A percentile compares a stretch with the other conserved stretches of the same genome.
Conservation (phyloP, 2,329 filamentous ascomycete genomes). For the Pseudovirgaria hyperparasitica region DNA sequence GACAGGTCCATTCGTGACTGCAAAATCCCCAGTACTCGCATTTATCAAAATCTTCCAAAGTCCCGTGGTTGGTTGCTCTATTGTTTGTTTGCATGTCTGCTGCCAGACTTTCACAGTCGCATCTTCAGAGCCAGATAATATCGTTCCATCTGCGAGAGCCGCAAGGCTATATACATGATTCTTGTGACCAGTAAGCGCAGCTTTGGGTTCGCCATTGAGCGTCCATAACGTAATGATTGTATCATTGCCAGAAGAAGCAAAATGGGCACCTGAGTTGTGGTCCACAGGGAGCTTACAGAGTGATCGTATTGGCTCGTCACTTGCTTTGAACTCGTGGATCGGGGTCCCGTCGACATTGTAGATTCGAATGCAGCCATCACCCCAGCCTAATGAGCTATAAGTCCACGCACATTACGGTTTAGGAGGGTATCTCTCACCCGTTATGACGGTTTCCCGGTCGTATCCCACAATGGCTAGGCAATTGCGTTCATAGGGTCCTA, state of each 20-base stretch:
- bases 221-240: conserved; percentile 81
- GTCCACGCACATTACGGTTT: conserved; percentile 1
- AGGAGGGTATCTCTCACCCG: conserved; percentile 32
- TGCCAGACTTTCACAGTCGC: conserved; percentile 87
- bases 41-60: conserved; percentile 90
- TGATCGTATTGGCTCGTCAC: conserved; percentile 76
- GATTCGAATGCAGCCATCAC: conserved; percentile 78
- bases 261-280: conserved; percentile 75
- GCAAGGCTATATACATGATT: conserved; percentile 88
- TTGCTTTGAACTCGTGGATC: conserved; percentile 51
- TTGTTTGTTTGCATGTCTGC: conserved; percentile 77
- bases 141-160: conserved; percentile 65
- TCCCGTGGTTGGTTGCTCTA: conserved; percentile 91
- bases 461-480: conserved; percentile 90
- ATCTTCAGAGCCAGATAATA: conserved; percentile 88
- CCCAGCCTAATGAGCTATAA: conserved; percentile 46
- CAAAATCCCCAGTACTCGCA: conserved; percentile 72
- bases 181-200: conserved; percentile 74
- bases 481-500: conserved; percentile 65
- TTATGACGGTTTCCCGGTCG: conserved; percentile 68
- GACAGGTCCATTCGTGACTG: conserved; percentile 82
- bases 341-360: conserved; percentile 57
- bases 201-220: conserved; percentile 61
- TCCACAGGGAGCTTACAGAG: conserved; percentile 65
- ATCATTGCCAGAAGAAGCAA: conserved; percentile 91